These are phyloP conservation scores for Wickerhamomyces ciferrii DNA, from an alignment of 805 yeast genomes.

Conservation along the genomic window DNA sequence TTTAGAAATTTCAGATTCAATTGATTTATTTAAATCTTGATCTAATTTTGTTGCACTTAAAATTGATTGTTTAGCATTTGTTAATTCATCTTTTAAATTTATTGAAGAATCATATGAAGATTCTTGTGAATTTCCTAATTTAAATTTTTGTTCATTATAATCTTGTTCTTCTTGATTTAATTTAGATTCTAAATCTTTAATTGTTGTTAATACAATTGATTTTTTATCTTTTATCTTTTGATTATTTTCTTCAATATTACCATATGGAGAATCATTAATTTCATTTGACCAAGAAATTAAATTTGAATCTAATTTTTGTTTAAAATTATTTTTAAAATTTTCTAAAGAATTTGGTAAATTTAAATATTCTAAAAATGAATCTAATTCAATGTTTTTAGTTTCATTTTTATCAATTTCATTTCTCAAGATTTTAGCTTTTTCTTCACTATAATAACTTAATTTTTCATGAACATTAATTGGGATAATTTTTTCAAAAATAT, in stretches of 20 bases:
- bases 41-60: constrained; percentile 61
- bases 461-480: constrained; percentile 87
- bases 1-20: constrained; percentile 36
- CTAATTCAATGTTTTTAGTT: constrained; percentile 72
- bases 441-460: constrained; percentile 84
- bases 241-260: constrained; percentile 26
- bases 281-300: constrained; percentile 21
- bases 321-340: constrained; percentile 36
- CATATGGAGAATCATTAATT: constrained; percentile 21
- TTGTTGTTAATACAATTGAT: constrained; percentile 28
- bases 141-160: constrained; percentile 26
- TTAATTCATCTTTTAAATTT: constrained; percentile 48
- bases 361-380: constrained; percentile 75
- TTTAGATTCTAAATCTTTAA: constrained; percentile 30
- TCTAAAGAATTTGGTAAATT: constrained; percentile 65
- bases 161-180: constrained; percentile 30
- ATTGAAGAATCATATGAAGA: constrained; percentile 29
- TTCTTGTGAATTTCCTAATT: constrained; percentile 31
- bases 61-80: constrained; percentile 52
- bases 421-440: constrained; percentile 73
- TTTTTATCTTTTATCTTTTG: constrained; percentile 24
- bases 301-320: constrained; percentile 25
- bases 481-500: constrained; percentile 71
- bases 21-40: constrained; percentile 41
- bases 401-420: constrained; percentile 69